phyloP scores from a whole-genome alignment of 108 stramenopile species.

The Licmophora abbreviata region DNA sequence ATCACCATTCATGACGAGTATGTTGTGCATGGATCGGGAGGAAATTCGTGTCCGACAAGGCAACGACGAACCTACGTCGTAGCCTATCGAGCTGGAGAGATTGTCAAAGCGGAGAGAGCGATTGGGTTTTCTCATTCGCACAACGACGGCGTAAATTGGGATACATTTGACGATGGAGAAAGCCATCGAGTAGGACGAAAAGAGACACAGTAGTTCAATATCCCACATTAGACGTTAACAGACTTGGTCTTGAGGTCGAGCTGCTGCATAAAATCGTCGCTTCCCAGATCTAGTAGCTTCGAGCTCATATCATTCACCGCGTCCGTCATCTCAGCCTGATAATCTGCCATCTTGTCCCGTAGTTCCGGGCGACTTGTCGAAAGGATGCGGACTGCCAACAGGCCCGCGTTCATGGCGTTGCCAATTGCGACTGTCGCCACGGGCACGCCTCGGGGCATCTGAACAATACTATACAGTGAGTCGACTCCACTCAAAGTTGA shows the following conservation, averaged over 20 bases:
- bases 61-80: slow-evolving; percentile 54
- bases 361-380: slow-evolving; percentile 67
- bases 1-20: slow-evolving; percentile 59
- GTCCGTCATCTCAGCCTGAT: slow-evolving; percentile 74
- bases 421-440: slow-evolving; percentile 99
- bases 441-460: slow-evolving; percentile 98
- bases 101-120: slow-evolving; percentile 41
- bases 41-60: slow-evolving; percentile 29
- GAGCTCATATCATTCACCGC: slow-evolving; percentile 62
- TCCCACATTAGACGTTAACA: slow-evolving; percentile 62
- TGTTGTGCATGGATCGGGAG: slow-evolving; percentile 51
- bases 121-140: slow-evolving; percentile 61
- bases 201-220: neutral
- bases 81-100: slow-evolving; percentile 39
- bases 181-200: slow-evolving; percentile 1
- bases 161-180: slow-evolving; percentile 40
- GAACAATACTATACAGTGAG: slow-evolving; percentile 94
- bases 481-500: slow-evolving; percentile 96
- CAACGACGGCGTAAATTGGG: slow-evolving; percentile 62
- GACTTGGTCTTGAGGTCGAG: slow-evolving; percentile 76
- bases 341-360: slow-evolving; percentile 68
- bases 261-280: slow-evolving; percentile 69
- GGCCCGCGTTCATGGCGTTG: slow-evolving; percentile 95
- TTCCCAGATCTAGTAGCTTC: slow-evolving; percentile 52
- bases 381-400: slow-evolving; percentile 92